These are phyloP conservation scores for Dothistroma pini DNA, from an alignment of 2,329 filamentous ascomycete genomes.

Conservation along the genomic window DNA sequence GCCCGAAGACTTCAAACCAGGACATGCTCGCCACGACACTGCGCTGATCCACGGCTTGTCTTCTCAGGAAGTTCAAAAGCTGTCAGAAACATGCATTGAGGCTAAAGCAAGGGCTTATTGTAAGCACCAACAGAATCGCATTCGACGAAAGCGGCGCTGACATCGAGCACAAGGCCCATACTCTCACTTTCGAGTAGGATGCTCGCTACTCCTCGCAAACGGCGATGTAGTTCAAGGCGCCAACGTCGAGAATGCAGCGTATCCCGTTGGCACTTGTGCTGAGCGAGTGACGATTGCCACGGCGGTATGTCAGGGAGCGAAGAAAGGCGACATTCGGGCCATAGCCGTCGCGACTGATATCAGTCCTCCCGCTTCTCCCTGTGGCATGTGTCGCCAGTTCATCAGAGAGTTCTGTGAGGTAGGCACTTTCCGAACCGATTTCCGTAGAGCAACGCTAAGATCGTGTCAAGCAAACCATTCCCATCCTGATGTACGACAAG, in stretches of 20 bases:
- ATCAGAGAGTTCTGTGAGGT: conserved; percentile 48
- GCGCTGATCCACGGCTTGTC: conserved; percentile 54
- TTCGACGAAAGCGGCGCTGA: not conserved
- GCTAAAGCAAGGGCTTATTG: conserved; percentile 83
- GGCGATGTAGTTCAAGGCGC: conserved; percentile 62
- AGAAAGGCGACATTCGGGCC: conserved; percentile 61
- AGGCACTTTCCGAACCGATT: not conserved
- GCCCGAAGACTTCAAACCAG: conserved; percentile 31
- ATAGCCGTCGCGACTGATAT: conserved; percentile 81
- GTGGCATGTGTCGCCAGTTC: conserved; percentile 94
- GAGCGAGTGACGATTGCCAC: conserved; percentile 85
- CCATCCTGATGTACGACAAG: conserved; percentile 90
- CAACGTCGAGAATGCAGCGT: conserved; percentile 90
- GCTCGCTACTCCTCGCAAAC: conserved; percentile 62
- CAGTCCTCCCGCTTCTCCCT: conserved; percentile 55
- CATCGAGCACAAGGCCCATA: conserved; percentile 61
- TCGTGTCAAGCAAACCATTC: conserved; percentile 45
- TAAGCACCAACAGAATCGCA: conserved; percentile 36
- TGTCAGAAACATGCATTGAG: conserved; percentile 60
- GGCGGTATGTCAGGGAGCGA: conserved; percentile 58
- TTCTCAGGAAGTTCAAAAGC: conserved; percentile 58
- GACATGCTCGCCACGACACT: conserved; percentile 38
- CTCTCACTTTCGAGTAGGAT: conserved; percentile 87
- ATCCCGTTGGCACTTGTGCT: conserved; percentile 92
- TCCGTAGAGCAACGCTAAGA: not conserved